Percentiles rank a stretch among this genome's conserved stretches.
Conservation (phyloP, 2,329 filamentous ascomycete species). For the Neopestalotiopsis rosae region DNA sequence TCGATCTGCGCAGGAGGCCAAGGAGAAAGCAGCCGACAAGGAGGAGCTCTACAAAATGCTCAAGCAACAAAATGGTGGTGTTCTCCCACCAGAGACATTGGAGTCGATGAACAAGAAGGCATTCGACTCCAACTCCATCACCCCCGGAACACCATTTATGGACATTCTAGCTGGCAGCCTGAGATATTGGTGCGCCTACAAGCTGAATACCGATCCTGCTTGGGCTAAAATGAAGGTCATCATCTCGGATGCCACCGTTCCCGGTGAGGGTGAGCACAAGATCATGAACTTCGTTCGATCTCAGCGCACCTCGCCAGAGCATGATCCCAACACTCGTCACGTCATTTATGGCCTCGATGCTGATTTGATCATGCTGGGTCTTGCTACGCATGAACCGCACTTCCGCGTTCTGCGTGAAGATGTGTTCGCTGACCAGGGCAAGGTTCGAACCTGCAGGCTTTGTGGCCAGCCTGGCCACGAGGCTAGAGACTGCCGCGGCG, state of each 20-base stretch:
- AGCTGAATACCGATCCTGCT: constrained; percentile 93
- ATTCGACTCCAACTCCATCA: constrained; percentile 88
- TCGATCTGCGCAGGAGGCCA: constrained; percentile 89
- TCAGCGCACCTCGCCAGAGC: constrained; percentile 86
- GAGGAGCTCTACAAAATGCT: constrained; percentile 85
- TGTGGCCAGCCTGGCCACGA: constrained; percentile 95
- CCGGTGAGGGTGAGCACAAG: constrained; percentile 98
- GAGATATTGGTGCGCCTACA: constrained; percentile 97
- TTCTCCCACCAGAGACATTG: constrained; percentile 63
- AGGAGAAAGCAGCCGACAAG: constrained; percentile 92
- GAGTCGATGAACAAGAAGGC: constrained; percentile 79
- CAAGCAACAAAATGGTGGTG: constrained; percentile 75
- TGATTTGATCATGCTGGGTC: constrained; percentile 97
- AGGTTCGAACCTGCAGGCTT: constrained; percentile 79
- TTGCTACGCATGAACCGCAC: constrained; percentile 96
- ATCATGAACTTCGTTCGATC: constrained; percentile 99
- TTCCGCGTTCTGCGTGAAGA: constrained; percentile 97
- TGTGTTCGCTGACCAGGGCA: constrained; percentile 90
- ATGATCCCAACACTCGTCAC: constrained; percentile 95
- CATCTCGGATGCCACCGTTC: constrained; percentile 97
- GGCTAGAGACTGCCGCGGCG: constrained; percentile 81
- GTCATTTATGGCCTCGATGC: constrained; percentile 98
- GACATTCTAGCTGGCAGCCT: constrained; percentile 88
- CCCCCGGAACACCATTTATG: constrained; percentile 98
- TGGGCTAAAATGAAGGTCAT: constrained; percentile 98